Base-by-base conservation (phyloP, 345 rosid species). In the Camelina sativa region DNA sequence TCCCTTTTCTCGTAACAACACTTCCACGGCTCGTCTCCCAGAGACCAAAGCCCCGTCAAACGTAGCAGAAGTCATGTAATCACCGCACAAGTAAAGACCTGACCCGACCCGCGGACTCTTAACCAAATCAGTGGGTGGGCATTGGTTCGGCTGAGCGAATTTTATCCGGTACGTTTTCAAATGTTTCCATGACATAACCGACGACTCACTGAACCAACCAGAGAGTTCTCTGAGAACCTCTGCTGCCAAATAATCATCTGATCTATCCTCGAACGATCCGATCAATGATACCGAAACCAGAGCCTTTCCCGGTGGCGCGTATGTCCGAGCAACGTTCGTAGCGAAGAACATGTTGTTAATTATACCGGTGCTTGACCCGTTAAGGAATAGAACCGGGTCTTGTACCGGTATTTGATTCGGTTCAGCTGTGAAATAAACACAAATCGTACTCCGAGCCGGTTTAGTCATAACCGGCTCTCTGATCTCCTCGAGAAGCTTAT, bases 21-120 rank as follows among this genome's bases (percentile, higher is more conserved):
- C 90, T 62, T 94, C 98, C 2, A 75, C 96, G 0, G 98, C 98
- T 82, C 63, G 74, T 72, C 95, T 80, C 19, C 97, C 98, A 0
- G 97, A 94, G 66, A 88, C 93, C 79, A 94, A 53, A 71, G 98
- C 97, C 1, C 96, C 98, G 15, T 91, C 98, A 40, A 94, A 94
- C 4, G 98, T 89, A 38, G 97, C 93, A 32, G 89, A 85, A 16
- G 91, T 88, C 84, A 88, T 55, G 50, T 88, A 81, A 81, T 94
- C 97, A 28, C 98, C 97, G 38, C 95, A 84, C 66, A 82, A 53
- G 37, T 86, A 94, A 17, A 94, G 67, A 28, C 88, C 87, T 20
- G 80, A 59, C 20, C 78, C 75, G 2, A 82, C 54, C 51, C 75
- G 65, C 0, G 94, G 86, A 44, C 65, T 76, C 72, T 89, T 91